phyloP scores from a whole-genome alignment of 106 monocot genomes.

The Allium sativum region DNA sequence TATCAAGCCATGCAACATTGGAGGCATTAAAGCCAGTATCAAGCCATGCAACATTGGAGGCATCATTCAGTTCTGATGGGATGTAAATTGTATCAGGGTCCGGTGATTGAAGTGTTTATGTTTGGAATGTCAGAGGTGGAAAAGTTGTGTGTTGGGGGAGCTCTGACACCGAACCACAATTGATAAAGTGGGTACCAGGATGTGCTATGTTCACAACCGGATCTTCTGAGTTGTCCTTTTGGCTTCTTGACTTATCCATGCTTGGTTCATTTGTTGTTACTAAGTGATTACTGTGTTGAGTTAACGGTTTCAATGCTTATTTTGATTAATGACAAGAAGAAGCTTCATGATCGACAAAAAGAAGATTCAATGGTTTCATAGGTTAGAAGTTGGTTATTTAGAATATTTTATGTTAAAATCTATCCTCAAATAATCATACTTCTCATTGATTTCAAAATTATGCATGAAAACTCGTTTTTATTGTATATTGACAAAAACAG shows the following conservation, averaged over 20 bases:
- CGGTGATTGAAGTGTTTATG: constrained; percentile 93
- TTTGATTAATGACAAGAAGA: too few species aligned
- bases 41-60: constrained; percentile 80
- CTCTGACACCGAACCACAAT: constrained; percentile 78
- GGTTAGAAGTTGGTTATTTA: too few species aligned
- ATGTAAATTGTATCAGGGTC: constrained; percentile 80
- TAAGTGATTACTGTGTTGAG: constrained; percentile 20
- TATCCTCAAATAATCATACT: too few species aligned
- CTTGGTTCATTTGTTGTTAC: constrained; percentile 57
- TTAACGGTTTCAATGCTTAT: too few species aligned
- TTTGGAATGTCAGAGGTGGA: constrained; percentile 74
- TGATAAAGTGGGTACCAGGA: constrained; percentile 89
- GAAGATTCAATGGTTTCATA: too few species aligned
- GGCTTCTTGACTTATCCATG: constrained; percentile 95
- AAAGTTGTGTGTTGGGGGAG: constrained; percentile 95
- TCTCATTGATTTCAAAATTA: too few species aligned
- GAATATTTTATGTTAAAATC: too few species aligned
- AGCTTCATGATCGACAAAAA: too few species aligned
- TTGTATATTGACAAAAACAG: too few species aligned
- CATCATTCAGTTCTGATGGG: constrained; percentile 96
- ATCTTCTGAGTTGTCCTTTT: constrained; percentile 88
- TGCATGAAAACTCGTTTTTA: too few species aligned
- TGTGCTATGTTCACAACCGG: constrained; percentile 79
- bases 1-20: too few species aligned
- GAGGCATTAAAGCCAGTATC: too few species aligned